Evolutionary conservation across 345 rosid genomes (phyloP).

Genomic region (Chamaenerion angustifolium): DNA sequence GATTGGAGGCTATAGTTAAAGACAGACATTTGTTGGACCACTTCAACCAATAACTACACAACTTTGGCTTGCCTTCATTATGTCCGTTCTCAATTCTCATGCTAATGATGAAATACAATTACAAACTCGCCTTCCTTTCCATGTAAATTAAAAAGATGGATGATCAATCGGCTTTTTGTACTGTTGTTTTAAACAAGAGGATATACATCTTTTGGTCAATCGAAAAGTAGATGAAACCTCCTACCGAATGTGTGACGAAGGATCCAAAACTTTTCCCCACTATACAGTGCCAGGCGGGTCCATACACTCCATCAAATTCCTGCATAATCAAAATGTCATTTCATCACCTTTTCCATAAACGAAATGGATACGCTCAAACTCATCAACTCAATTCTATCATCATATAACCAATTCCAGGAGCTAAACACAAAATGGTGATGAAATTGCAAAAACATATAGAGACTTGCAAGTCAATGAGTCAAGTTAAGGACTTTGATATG

Average conservation of each 20-base stretch:
- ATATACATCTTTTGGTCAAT: constrained; percentile 40
- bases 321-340: constrained; percentile 11
- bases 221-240: constrained; percentile 49
- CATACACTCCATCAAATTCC: constrained; percentile 50
- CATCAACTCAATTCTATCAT: too few species aligned
- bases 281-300: constrained; percentile 59
- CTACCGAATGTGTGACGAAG: constrained; percentile 46
- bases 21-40: too few species aligned
- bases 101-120: not conserved
- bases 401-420: too few species aligned
- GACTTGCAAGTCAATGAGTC: too few species aligned
- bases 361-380: too few species aligned
- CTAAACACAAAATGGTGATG: too few species aligned
- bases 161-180: constrained; percentile 35
- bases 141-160: not conserved
- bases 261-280: constrained; percentile 58
- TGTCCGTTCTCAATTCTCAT: too few species aligned
- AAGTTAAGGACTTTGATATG: too few species aligned
- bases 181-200: constrained; percentile 48
- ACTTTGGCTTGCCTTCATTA: too few species aligned
- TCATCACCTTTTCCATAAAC: not conserved
- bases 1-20: too few species aligned
- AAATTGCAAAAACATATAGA: too few species aligned
- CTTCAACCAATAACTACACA: too few species aligned
- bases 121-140: constrained; percentile 3